phyloP scores from a whole-genome alignment of 805 yeast genomes.

The Candida endomychidarum region DNA sequence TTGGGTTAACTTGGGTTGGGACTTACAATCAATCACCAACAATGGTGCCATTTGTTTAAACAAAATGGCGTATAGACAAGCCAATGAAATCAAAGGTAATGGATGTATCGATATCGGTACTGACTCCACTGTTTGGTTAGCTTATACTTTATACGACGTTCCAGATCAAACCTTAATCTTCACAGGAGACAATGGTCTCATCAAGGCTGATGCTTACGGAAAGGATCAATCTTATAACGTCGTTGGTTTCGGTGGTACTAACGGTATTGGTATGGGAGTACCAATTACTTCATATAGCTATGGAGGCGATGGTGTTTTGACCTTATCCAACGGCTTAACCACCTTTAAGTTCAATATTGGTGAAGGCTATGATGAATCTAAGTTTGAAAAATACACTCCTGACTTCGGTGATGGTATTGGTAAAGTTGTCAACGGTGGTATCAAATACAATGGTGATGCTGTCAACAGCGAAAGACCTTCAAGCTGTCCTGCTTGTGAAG shows the following conservation, averaged over 20 bases:
- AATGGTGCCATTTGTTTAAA: conserved; percentile 26
- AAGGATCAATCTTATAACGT: conserved; percentile 21
- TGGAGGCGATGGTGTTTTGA: conserved; percentile 15
- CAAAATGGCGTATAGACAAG: conserved; percentile 22
- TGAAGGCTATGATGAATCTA: conserved; percentile 20
- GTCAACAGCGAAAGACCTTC: conserved; percentile 22
- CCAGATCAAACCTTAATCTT: conserved; percentile 19
- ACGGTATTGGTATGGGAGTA: conserved; percentile 24
- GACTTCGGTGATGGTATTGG: conserved; percentile 21
- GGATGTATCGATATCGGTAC: conserved; percentile 26
- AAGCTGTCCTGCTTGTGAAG: conserved; percentile 20
- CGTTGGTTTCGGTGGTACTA: conserved; percentile 30
- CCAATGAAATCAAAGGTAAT: conserved; percentile 20
- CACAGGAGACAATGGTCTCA: conserved; percentile 15
- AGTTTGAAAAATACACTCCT: conserved; percentile 17
- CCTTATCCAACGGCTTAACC: conserved; percentile 14
- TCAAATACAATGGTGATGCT: conserved; percentile 18
- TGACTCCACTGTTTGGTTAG: conserved; percentile 19
- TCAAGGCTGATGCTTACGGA: conserved; percentile 19
- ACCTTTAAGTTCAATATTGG: conserved; percentile 22
- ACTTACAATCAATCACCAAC: conserved; percentile 20
- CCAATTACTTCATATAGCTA: conserved; percentile 15
- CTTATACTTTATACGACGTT: conserved; percentile 16
- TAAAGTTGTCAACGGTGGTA: conserved; percentile 20
- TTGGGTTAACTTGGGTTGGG: conserved; percentile 20